phyloP scores from a whole-genome alignment of 164 flowering plant species.

The Chimonanthus salicifolius region DNA sequence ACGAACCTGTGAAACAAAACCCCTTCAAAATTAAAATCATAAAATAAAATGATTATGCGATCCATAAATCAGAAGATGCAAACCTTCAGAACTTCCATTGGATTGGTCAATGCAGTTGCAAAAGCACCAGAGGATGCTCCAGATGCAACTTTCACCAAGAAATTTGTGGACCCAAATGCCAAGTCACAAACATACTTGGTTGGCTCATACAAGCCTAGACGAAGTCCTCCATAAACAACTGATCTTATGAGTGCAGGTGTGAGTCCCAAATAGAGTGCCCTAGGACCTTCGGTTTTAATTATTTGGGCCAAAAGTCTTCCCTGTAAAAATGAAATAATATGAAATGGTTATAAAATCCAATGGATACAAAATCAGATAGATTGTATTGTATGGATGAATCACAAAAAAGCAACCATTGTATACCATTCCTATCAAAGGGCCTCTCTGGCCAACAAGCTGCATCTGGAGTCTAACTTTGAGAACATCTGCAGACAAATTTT shows the following conservation, averaged over 20 bases:
- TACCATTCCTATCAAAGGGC: constrained; percentile 89
- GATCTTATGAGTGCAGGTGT: constrained; percentile 81
- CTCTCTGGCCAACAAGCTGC: constrained; percentile 95
- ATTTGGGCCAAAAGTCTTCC: constrained; percentile 51
- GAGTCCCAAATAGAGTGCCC: constrained; percentile 75
- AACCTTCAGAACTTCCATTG: constrained; percentile 90
- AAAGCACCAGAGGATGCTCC: constrained; percentile 84
- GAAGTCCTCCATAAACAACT: constrained; percentile 86
- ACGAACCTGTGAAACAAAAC: constrained; percentile 51
- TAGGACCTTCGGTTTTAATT: constrained; percentile 70
- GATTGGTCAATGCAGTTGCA: constrained; percentile 91
- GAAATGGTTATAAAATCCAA: constrained; percentile 5
- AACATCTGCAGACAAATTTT: constrained; percentile 64
- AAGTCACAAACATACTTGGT: constrained; percentile 62
- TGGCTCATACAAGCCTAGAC: constrained; percentile 92
- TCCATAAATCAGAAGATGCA: background rate
- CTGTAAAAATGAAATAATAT: constrained; percentile 31
- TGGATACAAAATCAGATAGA: constrained; percentile 7
- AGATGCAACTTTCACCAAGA: constrained; percentile 74
- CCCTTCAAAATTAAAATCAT: background rate
- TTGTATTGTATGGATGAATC: background rate
- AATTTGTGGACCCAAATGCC: constrained; percentile 77
- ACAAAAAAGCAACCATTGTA: constrained; percentile 1
- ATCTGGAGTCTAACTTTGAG: constrained; percentile 93
- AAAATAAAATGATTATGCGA: background rate